Evolutionary conservation across 768 basidiomycete genomes (phyloP).

Genomic region (Lyophyllum semitale): DNA sequence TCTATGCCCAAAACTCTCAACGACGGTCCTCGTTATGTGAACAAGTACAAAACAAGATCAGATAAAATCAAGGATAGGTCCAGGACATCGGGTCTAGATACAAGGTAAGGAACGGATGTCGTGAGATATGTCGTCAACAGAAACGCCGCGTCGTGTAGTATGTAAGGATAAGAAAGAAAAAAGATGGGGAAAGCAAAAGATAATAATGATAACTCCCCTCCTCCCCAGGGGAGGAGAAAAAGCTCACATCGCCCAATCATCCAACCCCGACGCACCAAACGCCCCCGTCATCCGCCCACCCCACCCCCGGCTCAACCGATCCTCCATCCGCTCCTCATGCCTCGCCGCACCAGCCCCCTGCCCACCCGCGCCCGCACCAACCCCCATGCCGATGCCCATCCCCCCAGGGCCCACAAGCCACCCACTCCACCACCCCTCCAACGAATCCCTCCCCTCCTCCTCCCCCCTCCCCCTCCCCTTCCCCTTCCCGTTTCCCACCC

Average conservation of each 20-base stretch:
- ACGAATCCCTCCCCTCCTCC: no score
- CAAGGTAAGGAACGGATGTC: no score
- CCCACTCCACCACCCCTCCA: conserved; percentile 31
- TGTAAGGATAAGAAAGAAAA: background rate
- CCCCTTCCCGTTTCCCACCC: conserved; percentile 9
- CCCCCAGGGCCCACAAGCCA: conserved; percentile 16
- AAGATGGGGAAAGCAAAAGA: background rate
- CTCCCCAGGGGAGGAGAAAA: no score
- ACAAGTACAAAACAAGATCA: no score
- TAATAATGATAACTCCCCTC: background rate
- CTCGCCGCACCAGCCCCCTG: conserved; percentile 8
- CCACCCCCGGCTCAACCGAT: conserved; percentile 53
- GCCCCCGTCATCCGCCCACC: conserved; percentile 36
- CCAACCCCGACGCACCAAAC: conserved; percentile 38
- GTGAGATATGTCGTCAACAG: background rate
- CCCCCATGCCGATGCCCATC: conserved; percentile 15
- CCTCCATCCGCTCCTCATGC: conserved; percentile 53
- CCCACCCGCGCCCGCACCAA: conserved; percentile 13
- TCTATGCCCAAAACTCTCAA: background rate
- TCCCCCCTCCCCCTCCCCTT: conserved; percentile 17
- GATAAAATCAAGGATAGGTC: no score
- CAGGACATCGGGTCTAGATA: no score
- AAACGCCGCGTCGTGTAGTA: background rate
- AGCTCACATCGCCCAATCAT: conserved; percentile 59
- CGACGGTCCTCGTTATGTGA: no score